These are phyloP conservation scores for Coprinopsis strossmayeri DNA, from an alignment of 768 basidiomycete species.

Conservation along the genomic window DNA sequence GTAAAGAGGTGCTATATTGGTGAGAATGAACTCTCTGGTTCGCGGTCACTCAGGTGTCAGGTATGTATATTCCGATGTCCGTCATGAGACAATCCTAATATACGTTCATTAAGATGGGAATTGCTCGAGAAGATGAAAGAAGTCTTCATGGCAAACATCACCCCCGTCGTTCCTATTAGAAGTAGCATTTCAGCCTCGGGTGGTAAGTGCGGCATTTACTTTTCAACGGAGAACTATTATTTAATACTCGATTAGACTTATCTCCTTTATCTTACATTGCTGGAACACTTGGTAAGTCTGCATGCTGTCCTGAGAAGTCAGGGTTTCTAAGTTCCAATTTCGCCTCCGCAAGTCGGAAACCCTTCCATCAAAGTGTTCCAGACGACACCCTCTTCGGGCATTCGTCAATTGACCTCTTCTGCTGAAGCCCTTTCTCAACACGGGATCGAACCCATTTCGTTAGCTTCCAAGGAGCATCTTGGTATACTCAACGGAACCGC, in stretches of 20 bases:
- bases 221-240: too few relatives aligned
- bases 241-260: conserved; percentile 38
- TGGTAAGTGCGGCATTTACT: conserved; percentile 37
- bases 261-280: conserved; percentile 59
- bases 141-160: conserved; percentile 57
- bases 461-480: conserved; percentile 62
- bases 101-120: conserved; percentile 40
- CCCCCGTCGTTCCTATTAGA: conserved; percentile 72
- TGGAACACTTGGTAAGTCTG: conserved; percentile 45
- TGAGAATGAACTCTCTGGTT: conserved; percentile 78
- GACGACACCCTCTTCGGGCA: conserved; percentile 41
- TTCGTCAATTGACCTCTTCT: conserved; percentile 46
- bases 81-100: neutral
- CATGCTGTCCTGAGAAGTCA: neutral
- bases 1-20: conserved; percentile 62
- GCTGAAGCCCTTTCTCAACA: conserved; percentile 43
- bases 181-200: conserved; percentile 77
- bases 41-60: conserved; percentile 79
- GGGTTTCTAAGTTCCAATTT: neutral
- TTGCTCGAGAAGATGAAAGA: conserved; percentile 65
- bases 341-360: conserved; percentile 33
- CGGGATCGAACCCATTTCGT: conserved; percentile 49
- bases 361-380: conserved; percentile 61
- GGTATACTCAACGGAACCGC: conserved; percentile 74
- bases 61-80: conserved; percentile 15